Percentiles rank a stretch among this genome's conserved stretches.
Conservation (phyloP, 2,329 filamentous ascomycete genomes). For the Hortaea werneckii region DNA sequence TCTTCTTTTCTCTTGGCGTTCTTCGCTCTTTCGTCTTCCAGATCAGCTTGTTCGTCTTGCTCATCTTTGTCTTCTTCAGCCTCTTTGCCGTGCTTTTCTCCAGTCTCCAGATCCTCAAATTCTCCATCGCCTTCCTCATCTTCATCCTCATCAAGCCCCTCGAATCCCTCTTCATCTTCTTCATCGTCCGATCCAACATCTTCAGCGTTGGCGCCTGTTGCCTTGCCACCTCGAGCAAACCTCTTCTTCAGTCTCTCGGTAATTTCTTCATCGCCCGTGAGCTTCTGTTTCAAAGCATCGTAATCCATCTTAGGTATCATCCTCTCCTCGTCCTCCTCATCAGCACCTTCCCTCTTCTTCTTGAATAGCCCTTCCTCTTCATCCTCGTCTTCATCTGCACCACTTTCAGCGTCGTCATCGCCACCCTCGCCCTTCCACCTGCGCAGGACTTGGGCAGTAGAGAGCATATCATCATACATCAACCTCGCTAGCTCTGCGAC, state of each 20-base stretch:
- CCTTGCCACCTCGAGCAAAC: conserved; percentile 54
- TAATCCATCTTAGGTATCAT: conserved; percentile 73
- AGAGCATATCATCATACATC: conserved; percentile 77
- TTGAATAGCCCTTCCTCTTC: conserved; percentile 56
- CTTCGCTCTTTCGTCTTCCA: conserved; percentile 82
- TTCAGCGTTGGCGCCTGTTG: conserved; percentile 39
- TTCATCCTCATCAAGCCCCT: conserved; percentile 23
- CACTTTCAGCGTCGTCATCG: conserved; percentile 30
- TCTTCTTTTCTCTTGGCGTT: conserved; percentile 93
- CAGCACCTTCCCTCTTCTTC: conserved; percentile 42
- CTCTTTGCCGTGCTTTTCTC: conserved; percentile 37
- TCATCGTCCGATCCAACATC: conserved; percentile 49
- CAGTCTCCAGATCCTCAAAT: conserved; percentile 78
- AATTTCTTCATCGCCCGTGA: conserved; percentile 62
- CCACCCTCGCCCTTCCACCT: conserved; percentile 66
- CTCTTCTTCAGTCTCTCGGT: conserved; percentile 63
- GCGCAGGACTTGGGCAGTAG: conserved; percentile 62
- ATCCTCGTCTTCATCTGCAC: conserved; percentile 39
- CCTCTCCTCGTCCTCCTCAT: conserved; percentile 56
- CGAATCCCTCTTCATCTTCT: conserved; percentile 17
- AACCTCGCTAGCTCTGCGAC: conserved; percentile 73
- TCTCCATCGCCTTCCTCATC: conserved; percentile 66
- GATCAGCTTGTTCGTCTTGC: conserved; percentile 33
- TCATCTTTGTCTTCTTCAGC: conserved; percentile 23
- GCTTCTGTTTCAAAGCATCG: conserved; percentile 70